These are phyloP conservation scores for Ilex paraguariensis DNA, from an alignment of 305 asterid species.

Conservation along the genomic window DNA sequence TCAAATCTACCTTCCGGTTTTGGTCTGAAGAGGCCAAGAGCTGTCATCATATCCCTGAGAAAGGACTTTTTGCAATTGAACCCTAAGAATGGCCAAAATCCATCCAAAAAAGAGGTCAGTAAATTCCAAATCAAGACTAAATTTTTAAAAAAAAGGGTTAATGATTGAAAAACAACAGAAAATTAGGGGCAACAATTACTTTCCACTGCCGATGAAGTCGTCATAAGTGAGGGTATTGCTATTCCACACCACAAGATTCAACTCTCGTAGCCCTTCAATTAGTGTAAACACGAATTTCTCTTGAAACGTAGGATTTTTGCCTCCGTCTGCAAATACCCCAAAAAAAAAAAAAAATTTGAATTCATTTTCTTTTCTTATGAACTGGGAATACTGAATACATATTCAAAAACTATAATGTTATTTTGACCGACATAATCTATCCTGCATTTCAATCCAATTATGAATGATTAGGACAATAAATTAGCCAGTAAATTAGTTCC, in stretches of 20 bases:
- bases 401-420: no score
- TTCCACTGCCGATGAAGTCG: conserved; percentile 89
- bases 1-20: conserved; percentile 62
- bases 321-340: conserved; percentile 53
- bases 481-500: no score
- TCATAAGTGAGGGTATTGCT: conserved; percentile 75
- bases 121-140: conserved; percentile 20
- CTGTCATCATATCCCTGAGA: conserved; percentile 77
- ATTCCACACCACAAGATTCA: conserved; percentile 71
- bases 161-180: not conserved
- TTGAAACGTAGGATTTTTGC: conserved; percentile 86
- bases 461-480: no score
- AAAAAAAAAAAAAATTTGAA: no score
- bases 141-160: not conserved
- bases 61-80: conserved; percentile 76
- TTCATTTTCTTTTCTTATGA: no score
- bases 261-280: conserved; percentile 79
- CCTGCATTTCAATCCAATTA: no score
- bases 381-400: no score
- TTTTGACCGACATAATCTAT: no score
- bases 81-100: conserved; percentile 29
- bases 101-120: not conserved
- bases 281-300: conserved; percentile 77
- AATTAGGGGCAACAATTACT: conserved; percentile 29
- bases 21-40: conserved; percentile 80